These are phyloP conservation scores for Mycena latifolia DNA, from an alignment of 768 basidiomycete genomes.

Conservation along the genomic window DNA sequence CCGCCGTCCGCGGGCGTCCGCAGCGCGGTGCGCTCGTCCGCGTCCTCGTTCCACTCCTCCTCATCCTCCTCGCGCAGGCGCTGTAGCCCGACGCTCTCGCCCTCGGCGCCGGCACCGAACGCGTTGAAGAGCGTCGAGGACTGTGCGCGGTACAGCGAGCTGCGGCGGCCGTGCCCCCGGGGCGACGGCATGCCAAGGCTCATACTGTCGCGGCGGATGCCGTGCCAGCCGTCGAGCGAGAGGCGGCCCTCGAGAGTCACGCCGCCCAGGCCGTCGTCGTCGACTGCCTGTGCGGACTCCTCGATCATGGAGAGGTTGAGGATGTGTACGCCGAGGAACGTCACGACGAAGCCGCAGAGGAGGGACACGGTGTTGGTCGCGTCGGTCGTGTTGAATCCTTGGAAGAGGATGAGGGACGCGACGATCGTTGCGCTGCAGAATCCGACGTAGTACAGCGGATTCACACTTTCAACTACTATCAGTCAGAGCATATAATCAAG, in stretches of 20 bases:
- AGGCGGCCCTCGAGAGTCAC: conserved; percentile 84
- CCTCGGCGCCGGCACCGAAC: conserved; percentile 70
- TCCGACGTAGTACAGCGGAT: conserved; percentile 98
- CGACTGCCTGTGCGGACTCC: conserved; percentile 71
- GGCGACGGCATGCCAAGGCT: conserved; percentile 43
- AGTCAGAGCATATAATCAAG: not conserved
- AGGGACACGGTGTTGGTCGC: conserved; percentile 88
- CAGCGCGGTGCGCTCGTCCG: conserved; percentile 56
- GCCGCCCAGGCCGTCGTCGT: conserved; percentile 68
- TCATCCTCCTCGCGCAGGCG: conserved; percentile 16
- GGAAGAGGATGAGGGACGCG: conserved; percentile 96
- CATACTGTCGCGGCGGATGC: conserved; percentile 46
- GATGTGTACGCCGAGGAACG: conserved; percentile 97
- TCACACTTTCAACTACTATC: conserved; percentile 70
- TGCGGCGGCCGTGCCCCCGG: conserved; percentile 70
- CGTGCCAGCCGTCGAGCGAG: conserved; percentile 84
- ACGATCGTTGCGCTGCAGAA: conserved; percentile 95
- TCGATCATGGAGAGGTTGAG: conserved; percentile 81
- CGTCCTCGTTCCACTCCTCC: conserved; percentile 51
- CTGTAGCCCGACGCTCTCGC: conserved; percentile 1
- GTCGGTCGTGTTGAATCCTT: conserved; percentile 94
- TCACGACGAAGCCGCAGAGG: conserved; percentile 90
- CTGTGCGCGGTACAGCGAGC: conserved; percentile 76
- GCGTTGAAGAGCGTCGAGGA: conserved; percentile 79
- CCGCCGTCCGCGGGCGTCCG: conserved; percentile 11